Base-by-base conservation (phyloP, 108 stramenopile genomes). In the Cyclostephanos invisitatus region DNA sequence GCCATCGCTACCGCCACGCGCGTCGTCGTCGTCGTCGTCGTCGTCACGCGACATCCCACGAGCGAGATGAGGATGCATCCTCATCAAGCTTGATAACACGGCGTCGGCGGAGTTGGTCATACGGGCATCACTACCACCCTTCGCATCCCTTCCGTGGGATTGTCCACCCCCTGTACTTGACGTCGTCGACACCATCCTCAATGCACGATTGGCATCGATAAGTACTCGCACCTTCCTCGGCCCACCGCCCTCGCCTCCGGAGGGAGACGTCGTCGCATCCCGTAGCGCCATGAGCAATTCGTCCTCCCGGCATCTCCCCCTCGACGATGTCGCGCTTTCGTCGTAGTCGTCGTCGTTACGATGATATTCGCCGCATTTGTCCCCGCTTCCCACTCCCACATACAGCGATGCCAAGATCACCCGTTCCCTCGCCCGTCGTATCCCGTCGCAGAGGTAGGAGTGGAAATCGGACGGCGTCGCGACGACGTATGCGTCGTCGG, bases 331-430 rank as follows among this genome's bases (percentile, higher is more conserved):
- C 21, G 57, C 32, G 32, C 4, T 4, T 2, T 32, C 32, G 32
- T 32, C n/a, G 1, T 62, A 44, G 38, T 40, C 20, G 20, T 56
- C 42, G 12, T 10, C 49, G n/a, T n/a, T n/a, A n/a, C n/a, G n/a
- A n/a, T n/a, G n/a, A n/a, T n/a, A n/a, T n/a, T n/a, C n/a, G n/a
- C n/a, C n/a, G 20, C 17, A 44, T 24, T 3, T 15, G 40, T 22
- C 28, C 54, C 42, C 36, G 64, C 74, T 62, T 59, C 89, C 93
- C 21, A 91, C 85, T 1, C 94, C 94, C 40, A 92, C 70, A 66
- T 95, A 95, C 5, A 95, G 83, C 11, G 94, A 90, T 28, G 89
- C 89, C 61, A 95, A 55, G 11, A 72, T 40, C 12, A 95, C 87
- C 15, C 94, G 88, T 24, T 79, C 60, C 73, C 75, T 64, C 9